Conservation (phyloP, 345 rosid species). For the Citrus sp. region DNA sequence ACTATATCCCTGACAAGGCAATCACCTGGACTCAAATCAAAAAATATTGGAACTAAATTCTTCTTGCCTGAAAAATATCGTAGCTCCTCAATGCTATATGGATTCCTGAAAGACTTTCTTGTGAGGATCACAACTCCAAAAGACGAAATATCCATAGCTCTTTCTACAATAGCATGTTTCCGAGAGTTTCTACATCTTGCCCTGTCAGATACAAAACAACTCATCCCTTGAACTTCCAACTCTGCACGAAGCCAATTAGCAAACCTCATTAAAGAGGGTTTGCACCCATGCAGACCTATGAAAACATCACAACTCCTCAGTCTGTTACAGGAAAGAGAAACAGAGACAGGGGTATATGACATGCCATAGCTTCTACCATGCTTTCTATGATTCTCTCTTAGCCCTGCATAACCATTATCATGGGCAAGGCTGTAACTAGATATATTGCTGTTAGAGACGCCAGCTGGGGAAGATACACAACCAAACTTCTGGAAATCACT, state of each 20-base stretch:
- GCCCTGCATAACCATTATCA: slow-evolving; percentile 27
- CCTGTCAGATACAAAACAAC: slow-evolving; percentile 83
- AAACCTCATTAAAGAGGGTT: slow-evolving; percentile 71
- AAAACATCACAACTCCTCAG: slow-evolving; percentile 79
- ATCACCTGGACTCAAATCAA: slow-evolving; percentile 71
- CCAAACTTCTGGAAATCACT: slow-evolving; percentile 44
- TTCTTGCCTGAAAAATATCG: slow-evolving; percentile 74
- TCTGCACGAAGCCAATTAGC: slow-evolving; percentile 90
- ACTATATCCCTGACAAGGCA: slow-evolving; percentile 94
- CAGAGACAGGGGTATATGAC: slow-evolving; percentile 44
- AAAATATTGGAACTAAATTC: slow-evolving; percentile 87
- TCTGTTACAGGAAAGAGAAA: slow-evolving; percentile 63
- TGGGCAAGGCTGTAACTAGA: slow-evolving; percentile 35
- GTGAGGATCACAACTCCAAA: slow-evolving; percentile 81
- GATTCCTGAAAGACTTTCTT: slow-evolving; percentile 74
- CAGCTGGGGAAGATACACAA: slow-evolving; percentile 41
- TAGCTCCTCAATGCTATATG: slow-evolving; percentile 84
- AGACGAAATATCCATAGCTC: slow-evolving; percentile 83
- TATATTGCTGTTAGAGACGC: slow-evolving; percentile 38
- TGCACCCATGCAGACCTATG: slow-evolving; percentile 77
- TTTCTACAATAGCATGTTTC: slow-evolving; percentile 61
- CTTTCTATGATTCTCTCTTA: slow-evolving; percentile 38
- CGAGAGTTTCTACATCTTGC: slow-evolving; percentile 69
- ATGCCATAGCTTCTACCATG: slow-evolving; percentile 35
- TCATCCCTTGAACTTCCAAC: slow-evolving; percentile 87